Conservation (phyloP, 441 rosid genomes). For the Corymbia citriodora region DNA sequence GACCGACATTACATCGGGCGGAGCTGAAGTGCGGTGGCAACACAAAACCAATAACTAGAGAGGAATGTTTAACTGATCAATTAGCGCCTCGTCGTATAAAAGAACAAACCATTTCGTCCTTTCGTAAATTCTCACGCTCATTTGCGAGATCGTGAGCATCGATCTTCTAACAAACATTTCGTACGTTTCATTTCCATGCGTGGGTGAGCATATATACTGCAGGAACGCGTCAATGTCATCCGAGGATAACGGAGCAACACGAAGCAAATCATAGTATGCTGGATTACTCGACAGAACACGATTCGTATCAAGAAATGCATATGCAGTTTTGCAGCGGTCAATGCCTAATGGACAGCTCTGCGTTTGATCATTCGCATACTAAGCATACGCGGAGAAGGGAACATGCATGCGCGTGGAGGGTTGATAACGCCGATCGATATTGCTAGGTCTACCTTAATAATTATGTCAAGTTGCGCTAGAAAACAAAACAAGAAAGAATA, state of each 20-base stretch:
- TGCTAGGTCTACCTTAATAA: background rate
- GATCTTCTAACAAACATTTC: background rate
- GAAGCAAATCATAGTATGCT: background rate
- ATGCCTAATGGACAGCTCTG: background rate
- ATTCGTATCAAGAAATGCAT: background rate
- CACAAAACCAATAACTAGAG: background rate
- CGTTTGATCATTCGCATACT: background rate
- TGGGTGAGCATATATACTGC: background rate
- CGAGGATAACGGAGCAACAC: background rate
- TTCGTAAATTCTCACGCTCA: background rate
- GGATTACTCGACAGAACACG: background rate
- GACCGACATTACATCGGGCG: background rate
- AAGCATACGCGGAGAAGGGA: background rate
- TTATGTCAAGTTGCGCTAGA: background rate
- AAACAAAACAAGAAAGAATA: background rate
- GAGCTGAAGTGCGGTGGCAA: background rate
- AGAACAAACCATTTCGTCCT: background rate
- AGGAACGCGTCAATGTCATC: background rate
- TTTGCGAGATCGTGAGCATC: background rate
- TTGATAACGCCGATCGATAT: background rate
- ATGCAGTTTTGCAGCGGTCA: background rate
- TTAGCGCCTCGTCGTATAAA: background rate
- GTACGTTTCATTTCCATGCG: background rate
- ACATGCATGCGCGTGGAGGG: background rate
- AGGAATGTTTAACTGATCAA: background rate